Evolutionary conservation across 345 rosid genomes (phyloP).

Genomic region (Syzygium aqueum): DNA sequence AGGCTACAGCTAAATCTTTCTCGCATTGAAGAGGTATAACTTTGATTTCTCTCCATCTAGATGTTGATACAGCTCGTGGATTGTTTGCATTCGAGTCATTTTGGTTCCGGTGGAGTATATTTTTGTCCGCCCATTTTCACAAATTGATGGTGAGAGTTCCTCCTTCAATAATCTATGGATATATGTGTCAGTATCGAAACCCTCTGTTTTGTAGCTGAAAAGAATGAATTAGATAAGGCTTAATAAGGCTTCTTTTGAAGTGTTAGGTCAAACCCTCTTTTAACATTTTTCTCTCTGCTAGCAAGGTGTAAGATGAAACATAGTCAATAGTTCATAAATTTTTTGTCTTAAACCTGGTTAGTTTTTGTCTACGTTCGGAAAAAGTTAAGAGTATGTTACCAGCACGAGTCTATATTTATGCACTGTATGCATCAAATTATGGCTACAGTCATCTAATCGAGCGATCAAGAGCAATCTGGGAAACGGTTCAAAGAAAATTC

Average conservation of each 20-base stretch:
- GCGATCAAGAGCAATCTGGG: background rate
- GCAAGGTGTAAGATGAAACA: background rate
- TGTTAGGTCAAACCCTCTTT: background rate
- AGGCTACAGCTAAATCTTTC: conserved; percentile 85
- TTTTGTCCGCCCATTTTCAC: background rate
- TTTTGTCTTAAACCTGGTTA: background rate
- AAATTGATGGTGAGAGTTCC: background rate
- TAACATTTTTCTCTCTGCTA: background rate
- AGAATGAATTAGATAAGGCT: background rate
- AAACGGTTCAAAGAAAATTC: background rate
- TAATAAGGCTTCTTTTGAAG: background rate
- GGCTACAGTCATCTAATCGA: background rate
- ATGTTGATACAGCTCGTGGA: background rate
- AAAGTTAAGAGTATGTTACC: background rate
- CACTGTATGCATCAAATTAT: background rate
- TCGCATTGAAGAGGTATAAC: conserved; percentile 78
- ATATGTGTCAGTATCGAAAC: background rate
- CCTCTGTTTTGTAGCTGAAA: background rate
- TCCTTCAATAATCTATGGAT: background rate
- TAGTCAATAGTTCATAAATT: background rate
- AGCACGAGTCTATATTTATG: background rate
- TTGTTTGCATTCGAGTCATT: background rate
- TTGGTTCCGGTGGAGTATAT: background rate
- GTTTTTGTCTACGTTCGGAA: background rate
- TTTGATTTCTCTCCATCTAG: background rate